Evolutionary conservation across 2,329 filamentous ascomycete species (phyloP).

Genomic region (Fusarium sp.): DNA sequence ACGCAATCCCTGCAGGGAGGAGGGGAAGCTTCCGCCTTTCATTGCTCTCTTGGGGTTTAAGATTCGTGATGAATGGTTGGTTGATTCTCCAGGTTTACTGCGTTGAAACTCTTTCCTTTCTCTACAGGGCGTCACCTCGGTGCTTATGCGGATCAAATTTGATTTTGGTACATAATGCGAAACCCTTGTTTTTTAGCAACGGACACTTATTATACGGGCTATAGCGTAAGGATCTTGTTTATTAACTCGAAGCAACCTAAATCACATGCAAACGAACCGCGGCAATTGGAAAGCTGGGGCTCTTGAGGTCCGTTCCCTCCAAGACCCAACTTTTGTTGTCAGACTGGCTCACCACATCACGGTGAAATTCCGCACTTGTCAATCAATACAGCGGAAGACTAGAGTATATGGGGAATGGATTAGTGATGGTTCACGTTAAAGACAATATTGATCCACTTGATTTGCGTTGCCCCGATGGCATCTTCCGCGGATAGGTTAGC

Average conservation of each 20-base stretch:
- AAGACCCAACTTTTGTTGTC: conserved; percentile 2
- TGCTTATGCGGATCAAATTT: conserved; percentile 47
- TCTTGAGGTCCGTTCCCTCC: conserved; percentile 10
- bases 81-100: conserved; percentile 17
- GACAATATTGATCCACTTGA: conserved; percentile 29
- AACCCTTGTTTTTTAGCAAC: conserved; percentile 35
- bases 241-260: conserved; percentile 11
- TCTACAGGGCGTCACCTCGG: conserved; percentile 43
- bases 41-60: conserved; percentile 1
- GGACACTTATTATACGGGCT: conserved; percentile 23
- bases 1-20: conserved; percentile 35
- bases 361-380: conserved; percentile 38
- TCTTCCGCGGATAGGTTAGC: conserved; percentile 28
- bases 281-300: neutral
- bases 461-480: conserved; percentile 34
- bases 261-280: conserved; percentile 44
- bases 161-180: conserved; percentile 13
- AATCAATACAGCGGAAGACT: conserved; percentile 7
- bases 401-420: neutral
- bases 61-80: neutral
- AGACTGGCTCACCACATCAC: conserved; percentile 14
- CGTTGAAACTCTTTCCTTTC: conserved; percentile 5
- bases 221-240: neutral
- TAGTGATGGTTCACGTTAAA: neutral
- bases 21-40: neutral